phyloP scores from a whole-genome alignment of 1,139 yeast species.

The Pichia sp. region DNA sequence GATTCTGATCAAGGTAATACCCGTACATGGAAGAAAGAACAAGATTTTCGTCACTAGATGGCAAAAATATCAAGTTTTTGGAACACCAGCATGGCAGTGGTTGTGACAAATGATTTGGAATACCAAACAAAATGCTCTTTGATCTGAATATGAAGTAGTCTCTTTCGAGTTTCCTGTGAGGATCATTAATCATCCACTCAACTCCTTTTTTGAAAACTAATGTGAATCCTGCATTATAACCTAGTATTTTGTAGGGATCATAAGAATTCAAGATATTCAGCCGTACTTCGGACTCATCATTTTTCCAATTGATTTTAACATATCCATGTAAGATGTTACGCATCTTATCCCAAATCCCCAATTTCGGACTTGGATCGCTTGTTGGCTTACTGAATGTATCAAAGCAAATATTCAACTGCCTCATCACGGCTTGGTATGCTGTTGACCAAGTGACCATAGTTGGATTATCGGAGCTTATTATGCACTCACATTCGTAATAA shows the following conservation, averaged over 20 bases:
- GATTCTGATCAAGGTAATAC: constrained; percentile 20
- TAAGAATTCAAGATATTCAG: constrained; percentile 67
- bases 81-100: constrained; percentile 62
- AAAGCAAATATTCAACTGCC: constrained; percentile 72
- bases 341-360: constrained; percentile 82
- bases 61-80: constrained; percentile 33
- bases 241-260: constrained; percentile 70
- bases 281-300: constrained; percentile 50
- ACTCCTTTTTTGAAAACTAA: constrained; percentile 74
- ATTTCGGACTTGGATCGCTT: constrained; percentile 74
- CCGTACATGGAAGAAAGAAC: constrained; percentile 24
- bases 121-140: constrained; percentile 62
- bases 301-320: constrained; percentile 41
- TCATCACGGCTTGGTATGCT: constrained; percentile 72
- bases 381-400: constrained; percentile 82
- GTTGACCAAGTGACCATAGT: constrained; percentile 83
- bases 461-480: constrained; percentile 52
- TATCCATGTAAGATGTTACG: constrained; percentile 58
- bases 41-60: constrained; percentile 13
- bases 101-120: constrained; percentile 60
- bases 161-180: constrained; percentile 31
- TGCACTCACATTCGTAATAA: constrained; percentile 57
- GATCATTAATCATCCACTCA: constrained; percentile 53
- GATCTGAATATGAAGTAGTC: constrained; percentile 63
- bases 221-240: constrained; percentile 72